Conservation (phyloP, 2,329 filamentous ascomycete species). For the Akanthomyces lecanii region DNA sequence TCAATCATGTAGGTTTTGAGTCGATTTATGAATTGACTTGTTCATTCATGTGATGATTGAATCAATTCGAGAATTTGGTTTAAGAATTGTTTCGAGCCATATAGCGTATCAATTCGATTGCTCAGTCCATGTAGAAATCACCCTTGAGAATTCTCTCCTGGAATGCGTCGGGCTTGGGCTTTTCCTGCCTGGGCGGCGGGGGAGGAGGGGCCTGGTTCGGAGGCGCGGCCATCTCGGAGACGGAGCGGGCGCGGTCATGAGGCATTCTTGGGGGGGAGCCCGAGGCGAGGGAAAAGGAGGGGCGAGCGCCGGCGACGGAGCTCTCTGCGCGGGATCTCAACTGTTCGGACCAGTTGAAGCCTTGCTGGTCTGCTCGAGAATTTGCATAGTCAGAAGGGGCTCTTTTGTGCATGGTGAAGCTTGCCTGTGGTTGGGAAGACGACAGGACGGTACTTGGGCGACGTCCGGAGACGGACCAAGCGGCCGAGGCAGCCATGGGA, state of each 20-base stretch:
- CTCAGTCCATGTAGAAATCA: conserved; percentile 95
- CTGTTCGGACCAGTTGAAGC: conserved; percentile 97
- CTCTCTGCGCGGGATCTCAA: conserved; percentile 88
- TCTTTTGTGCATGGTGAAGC: conserved; percentile 53
- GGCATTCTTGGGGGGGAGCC: conserved; percentile 36
- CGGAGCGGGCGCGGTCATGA: conserved; percentile 67
- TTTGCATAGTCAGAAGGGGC: conserved; percentile 60
- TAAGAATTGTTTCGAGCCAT: no score
- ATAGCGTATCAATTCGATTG: not conserved
- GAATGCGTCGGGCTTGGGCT: conserved; percentile 81
- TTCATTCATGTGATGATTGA: no score
- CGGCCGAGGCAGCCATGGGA: conserved; percentile 25
- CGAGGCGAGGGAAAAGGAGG: conserved; percentile 54
- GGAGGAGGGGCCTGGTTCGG: conserved; percentile 46
- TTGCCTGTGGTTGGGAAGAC: conserved; percentile 49
- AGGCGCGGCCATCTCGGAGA: conserved; percentile 59
- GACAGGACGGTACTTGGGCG: conserved; percentile 34
- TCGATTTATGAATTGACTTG: no score
- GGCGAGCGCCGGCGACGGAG: conserved; percentile 55
- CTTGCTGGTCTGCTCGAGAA: conserved; percentile 69
- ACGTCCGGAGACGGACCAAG: conserved; percentile 32
- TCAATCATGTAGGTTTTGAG: not conserved
- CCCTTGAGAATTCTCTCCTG: conserved; percentile 97
- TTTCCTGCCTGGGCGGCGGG: conserved; percentile 37
- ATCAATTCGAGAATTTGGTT: no score